Conservation (phyloP, 345 rosid species). For the Euphorbia peplus region DNA sequence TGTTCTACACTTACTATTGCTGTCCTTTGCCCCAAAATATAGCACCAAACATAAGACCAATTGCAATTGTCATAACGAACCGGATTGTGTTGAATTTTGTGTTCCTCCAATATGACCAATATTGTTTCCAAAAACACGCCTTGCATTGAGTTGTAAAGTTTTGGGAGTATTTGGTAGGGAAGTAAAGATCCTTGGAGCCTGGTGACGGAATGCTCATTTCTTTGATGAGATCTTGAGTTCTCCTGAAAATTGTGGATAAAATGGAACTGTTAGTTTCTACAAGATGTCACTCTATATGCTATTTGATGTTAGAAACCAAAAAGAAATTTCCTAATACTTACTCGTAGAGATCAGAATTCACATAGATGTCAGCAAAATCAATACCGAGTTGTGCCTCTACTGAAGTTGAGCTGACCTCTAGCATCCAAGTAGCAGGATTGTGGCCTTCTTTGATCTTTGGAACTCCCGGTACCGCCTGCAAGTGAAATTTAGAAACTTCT, state of each 20-base stretch:
- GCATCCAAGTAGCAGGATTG: conserved; percentile 34
- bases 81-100: conserved; percentile 37
- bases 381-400: conserved; percentile 11
- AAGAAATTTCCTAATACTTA: not conserved
- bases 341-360: conserved; percentile 20
- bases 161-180: conserved; percentile 34
- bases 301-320: not conserved
- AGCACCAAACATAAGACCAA: conserved; percentile 35
- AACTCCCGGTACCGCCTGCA: conserved; percentile 20
- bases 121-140: conserved; percentile 35
- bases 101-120: conserved; percentile 50
- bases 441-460: conserved; percentile 19
- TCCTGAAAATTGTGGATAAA: conserved; percentile 18
- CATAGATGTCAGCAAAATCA: conserved; percentile 25
- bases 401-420: conserved; percentile 17
- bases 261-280: not conserved
- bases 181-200: conserved; percentile 36
- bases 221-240: conserved; percentile 34
- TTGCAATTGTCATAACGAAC: conserved; percentile 24
- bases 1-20: conserved; percentile 22
- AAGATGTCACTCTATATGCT: not conserved
- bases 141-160: too few relatives aligned
- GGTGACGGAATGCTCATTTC: conserved; percentile 36
- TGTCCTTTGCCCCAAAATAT: conserved; percentile 40
- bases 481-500: not conserved